Evolutionary conservation across 331 rosid species (phyloP), one percentile per base, ranked within the genome.

Genomic region (Pyrus hybrid): DNA sequence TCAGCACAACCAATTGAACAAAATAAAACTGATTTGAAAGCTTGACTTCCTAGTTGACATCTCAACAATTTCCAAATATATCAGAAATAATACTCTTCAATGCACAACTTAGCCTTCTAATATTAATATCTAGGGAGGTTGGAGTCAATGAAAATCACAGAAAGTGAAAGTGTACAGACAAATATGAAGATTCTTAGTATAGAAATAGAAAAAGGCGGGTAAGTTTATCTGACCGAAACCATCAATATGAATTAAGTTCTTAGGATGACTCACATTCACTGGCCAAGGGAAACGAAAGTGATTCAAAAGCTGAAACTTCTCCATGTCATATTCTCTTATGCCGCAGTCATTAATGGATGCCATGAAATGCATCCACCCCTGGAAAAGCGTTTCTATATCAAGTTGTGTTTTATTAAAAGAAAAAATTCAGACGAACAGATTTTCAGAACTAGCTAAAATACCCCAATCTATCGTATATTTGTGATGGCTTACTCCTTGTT

Each of bases 281-380:
- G 97, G 91, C 99, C 99, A 94, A 73, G 97, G 91, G 81, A 90
- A 94, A 32, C 88, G 92, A 82, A 90, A 61, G 83, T 92, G 93
- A 83, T 89, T 94, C 84, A 90, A 63, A 66, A 77, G 96, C 87
- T 94, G 99, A 82, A 94, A 94, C 80, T 83, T 92, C 83, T 88
- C 97, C 86, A 87, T 88, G 79, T 94, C 97, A 54, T 85, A 94
- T 75, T 92, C 96, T 79, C 99, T 81, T 80, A 94, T 80, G 12
- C 93, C 91, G 71, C 89, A 86, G 78, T 94, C 99, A 64, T 94
- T 94, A 79, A 86, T 94, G 63, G 99, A 88, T 9, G 97, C 97
- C 85, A 92, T 87, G 83, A 94, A 85, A 84, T 88, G 91, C 57
- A 87, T 83, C 89, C 96, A 20, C 97, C 97, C 63, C 99, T 94